A percentile compares a stretch with the other conserved stretches of the same genome.
These are phyloP conservation scores for Gaultheria prostrata DNA, from an alignment of 148 eudicot genomes.

Conservation along the genomic window DNA sequence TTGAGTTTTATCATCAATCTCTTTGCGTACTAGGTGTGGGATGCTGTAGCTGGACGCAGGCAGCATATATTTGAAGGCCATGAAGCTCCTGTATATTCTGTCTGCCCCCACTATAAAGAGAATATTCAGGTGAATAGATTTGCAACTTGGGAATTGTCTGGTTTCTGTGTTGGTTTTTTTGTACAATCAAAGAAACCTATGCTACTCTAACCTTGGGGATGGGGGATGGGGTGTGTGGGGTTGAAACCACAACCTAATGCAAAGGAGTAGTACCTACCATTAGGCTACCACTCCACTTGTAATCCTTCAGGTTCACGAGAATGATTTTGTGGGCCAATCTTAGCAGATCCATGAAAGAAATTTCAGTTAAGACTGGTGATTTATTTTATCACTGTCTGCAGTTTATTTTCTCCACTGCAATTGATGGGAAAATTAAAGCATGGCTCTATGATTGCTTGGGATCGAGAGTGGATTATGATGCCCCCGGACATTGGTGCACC, in stretches of 20 bases:
- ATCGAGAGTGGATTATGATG: constrained; percentile 67
- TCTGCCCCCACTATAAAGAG: constrained; percentile 57
- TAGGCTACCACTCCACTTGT: background rate
- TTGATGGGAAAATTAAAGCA: constrained; percentile 74
- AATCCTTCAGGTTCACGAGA: background rate
- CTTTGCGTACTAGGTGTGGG: constrained; percentile 47
- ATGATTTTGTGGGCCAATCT: background rate
- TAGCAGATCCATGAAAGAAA: background rate
- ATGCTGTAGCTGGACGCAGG: constrained; percentile 54
- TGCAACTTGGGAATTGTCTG: background rate
- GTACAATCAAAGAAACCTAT: background rate
- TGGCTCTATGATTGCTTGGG: constrained; percentile 75
- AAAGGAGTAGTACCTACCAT: background rate
- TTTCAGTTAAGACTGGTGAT: background rate
- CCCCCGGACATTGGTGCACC: constrained; percentile 67
- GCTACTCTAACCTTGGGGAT: background rate
- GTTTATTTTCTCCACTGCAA: constrained; percentile 77
- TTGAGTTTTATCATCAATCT: constrained; percentile 8
- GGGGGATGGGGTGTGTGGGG: background rate
- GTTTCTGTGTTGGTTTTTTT: background rate
- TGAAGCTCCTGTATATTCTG: constrained; percentile 61
- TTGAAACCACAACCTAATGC: background rate
- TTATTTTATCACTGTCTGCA: constrained; percentile 23
- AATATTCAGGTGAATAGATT: constrained; percentile 40
- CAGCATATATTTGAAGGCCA: constrained; percentile 54